These are phyloP conservation scores for Saturnispora kantuleensis DNA, from an alignment of 805 yeast species.

Conservation along the genomic window DNA sequence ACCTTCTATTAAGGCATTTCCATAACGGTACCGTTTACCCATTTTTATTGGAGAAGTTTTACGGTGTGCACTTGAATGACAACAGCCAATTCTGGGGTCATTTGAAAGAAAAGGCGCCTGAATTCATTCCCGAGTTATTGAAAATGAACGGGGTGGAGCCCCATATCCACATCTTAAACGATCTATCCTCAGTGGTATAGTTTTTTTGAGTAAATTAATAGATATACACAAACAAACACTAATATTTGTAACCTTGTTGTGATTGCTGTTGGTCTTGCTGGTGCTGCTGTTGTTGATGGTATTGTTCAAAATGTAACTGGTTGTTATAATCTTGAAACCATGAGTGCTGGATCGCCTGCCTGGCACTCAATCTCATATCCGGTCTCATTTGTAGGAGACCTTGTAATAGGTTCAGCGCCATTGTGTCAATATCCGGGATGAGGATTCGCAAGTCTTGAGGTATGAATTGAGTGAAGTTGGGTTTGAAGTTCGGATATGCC, in stretches of 20 bases:
- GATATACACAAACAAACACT: not conserved
- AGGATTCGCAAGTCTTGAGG: constrained; percentile 75
- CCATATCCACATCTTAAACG: constrained; percentile 1
- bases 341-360: constrained; percentile 58
- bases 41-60: not conserved
- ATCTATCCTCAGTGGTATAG: not conserved
- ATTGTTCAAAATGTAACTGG: constrained; percentile 7
- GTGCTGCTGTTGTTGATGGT: constrained; percentile 6
- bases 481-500: constrained; percentile 75
- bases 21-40: not conserved
- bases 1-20: not conserved
- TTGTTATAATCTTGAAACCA: constrained; percentile 70
- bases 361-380: constrained; percentile 48
- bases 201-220: not conserved
- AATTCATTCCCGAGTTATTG: constrained; percentile 1
- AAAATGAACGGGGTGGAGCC: not conserved
- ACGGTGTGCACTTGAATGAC: constrained; percentile 4
- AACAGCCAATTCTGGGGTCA: constrained; percentile 7
- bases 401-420: constrained; percentile 59
- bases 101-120: constrained; percentile 2
- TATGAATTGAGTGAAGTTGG: constrained; percentile 74
- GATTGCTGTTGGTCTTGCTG: constrained; percentile 11
- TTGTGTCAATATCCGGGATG: constrained; percentile 58
- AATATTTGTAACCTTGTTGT: constrained; percentile 5
- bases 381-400: constrained; percentile 53